Percentiles rank a stretch among this genome's conserved stretches.
These are phyloP conservation scores for Diaporthe australafricana DNA, from an alignment of 2,329 filamentous ascomycete genomes.

Conservation along the genomic window DNA sequence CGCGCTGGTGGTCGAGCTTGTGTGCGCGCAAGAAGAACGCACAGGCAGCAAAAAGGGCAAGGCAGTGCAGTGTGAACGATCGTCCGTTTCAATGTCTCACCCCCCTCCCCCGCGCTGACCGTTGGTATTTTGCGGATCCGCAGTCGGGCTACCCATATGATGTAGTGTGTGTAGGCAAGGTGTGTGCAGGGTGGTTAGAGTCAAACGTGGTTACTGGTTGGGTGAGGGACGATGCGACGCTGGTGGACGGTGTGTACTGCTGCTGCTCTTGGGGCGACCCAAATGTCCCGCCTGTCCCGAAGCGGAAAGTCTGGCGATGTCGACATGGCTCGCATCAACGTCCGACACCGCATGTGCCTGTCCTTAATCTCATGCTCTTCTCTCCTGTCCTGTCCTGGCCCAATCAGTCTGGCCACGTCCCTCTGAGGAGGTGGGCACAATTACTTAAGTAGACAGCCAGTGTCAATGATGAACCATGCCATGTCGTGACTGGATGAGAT, in stretches of 20 bases:
- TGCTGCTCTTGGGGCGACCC: not conserved
- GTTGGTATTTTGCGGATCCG: slow-evolving; percentile 32
- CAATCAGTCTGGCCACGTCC: not conserved
- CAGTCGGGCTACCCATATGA: not conserved
- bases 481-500: not conserved
- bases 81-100: slow-evolving; percentile 14
- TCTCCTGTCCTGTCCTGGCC: too few relatives aligned
- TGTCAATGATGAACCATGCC: not conserved
- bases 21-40: not conserved
- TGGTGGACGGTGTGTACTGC: not conserved
- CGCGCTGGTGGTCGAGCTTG: not conserved
- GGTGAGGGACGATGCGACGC: slow-evolving; percentile 14
- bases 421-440: not conserved
- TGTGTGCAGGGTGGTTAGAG: not conserved
- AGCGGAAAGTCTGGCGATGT: slow-evolving; percentile 10
- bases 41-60: not conserved
- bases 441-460: not conserved
- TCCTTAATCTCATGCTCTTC: too few relatives aligned
- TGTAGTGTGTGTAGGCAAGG: not conserved
- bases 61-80: not conserved
- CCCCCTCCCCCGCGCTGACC: slow-evolving; percentile 9
- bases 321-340: not conserved
- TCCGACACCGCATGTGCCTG: slow-evolving; percentile 20
- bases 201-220: not conserved
- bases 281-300: slow-evolving; percentile 17